Conservation (phyloP, 768 basidiomycete species). For the Leccinum uliginosum region DNA sequence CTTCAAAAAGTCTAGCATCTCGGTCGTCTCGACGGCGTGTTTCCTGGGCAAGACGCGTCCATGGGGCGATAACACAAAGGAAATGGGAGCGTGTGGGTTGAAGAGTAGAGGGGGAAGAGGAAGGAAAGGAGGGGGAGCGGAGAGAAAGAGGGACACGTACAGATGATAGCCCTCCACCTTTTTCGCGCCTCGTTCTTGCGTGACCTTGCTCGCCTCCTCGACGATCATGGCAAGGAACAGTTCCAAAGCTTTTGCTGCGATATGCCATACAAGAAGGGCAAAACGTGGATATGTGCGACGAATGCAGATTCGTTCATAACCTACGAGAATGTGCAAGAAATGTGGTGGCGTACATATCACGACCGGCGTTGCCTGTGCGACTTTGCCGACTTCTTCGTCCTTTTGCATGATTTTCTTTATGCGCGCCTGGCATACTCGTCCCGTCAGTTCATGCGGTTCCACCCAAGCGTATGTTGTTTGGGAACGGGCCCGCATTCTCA, state of each 20-base stretch:
- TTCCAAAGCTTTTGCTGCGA: conserved; percentile 89
- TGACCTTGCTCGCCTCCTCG: conserved; percentile 78
- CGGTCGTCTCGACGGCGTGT: conserved; percentile 82
- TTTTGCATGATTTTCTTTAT: conserved; percentile 99
- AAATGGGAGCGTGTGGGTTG: not conserved
- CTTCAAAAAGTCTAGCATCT: conserved; percentile 91
- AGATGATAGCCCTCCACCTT: conserved; percentile 92
- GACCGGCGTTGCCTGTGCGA: conserved; percentile 92
- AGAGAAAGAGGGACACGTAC: conserved; percentile 47
- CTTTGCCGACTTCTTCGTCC: conserved; percentile 98
- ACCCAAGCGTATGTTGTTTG: not conserved
- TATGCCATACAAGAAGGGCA: not conserved
- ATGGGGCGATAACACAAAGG: not conserved
- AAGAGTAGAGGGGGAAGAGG: not conserved
- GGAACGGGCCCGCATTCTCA: conserved; percentile 35
- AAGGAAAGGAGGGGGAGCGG: not conserved
- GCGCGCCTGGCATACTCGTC: conserved; percentile 59
- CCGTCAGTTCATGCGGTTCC: conserved; percentile 6
- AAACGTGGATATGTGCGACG: not conserved
- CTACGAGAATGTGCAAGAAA: conserved; percentile 12
- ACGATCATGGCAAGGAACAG: conserved; percentile 84
- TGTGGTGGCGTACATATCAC: conserved; percentile 79
- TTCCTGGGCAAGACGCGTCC: conserved; percentile 51
- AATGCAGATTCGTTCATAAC: conserved; percentile 5
- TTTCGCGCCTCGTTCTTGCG: conserved; percentile 71